phyloP scores from a whole-genome alignment of 2,329 filamentous ascomycete genomes.

The Fusarium transvaalense region DNA sequence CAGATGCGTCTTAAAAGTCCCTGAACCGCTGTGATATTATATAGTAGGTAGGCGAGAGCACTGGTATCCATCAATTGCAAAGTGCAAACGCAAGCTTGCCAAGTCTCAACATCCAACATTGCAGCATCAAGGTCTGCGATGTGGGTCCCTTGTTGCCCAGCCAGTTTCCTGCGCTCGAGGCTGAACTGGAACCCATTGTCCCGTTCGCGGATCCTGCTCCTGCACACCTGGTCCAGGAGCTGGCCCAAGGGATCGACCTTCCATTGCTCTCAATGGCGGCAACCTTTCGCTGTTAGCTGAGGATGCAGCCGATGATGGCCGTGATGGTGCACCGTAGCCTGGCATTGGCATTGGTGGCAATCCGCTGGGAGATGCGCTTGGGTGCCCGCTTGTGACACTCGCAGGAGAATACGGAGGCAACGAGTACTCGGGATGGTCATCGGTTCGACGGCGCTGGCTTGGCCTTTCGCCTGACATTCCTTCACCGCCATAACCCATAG shows the following conservation, averaged over 20 bases:
- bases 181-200: slow-evolving; percentile 54
- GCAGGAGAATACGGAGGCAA: slow-evolving; percentile 55
- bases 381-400: slow-evolving; percentile 43
- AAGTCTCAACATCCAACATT: slow-evolving; percentile 26
- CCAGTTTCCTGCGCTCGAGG: slow-evolving; percentile 52
- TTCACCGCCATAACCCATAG: slow-evolving; percentile 57
- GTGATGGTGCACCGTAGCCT: slow-evolving; percentile 54
- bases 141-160: slow-evolving; percentile 52
- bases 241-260: slow-evolving; percentile 50
- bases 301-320: slow-evolving; percentile 55
- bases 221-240: slow-evolving; percentile 47
- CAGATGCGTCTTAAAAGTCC: slow-evolving; percentile 48
- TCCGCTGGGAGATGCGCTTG: slow-evolving; percentile 51
- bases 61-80: slow-evolving; percentile 11
- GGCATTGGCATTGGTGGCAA: slow-evolving; percentile 59
- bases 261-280: slow-evolving; percentile 62
- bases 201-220: slow-evolving; percentile 54
- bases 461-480: slow-evolving; percentile 60
- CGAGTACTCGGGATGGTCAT: slow-evolving; percentile 60
- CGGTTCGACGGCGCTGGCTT: slow-evolving; percentile 61
- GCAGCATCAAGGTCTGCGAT: slow-evolving; percentile 44
- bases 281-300: slow-evolving; percentile 58
- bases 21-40: slow-evolving; percentile 42
- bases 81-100: slow-evolving; percentile 3
- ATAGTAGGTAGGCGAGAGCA: slow-evolving; percentile 33